Percentiles rank a stretch among this genome's conserved stretches.
phyloP scores from a whole-genome alignment of 2,329 filamentous ascomycete genomes.

The Clarireedia monteithiana region DNA sequence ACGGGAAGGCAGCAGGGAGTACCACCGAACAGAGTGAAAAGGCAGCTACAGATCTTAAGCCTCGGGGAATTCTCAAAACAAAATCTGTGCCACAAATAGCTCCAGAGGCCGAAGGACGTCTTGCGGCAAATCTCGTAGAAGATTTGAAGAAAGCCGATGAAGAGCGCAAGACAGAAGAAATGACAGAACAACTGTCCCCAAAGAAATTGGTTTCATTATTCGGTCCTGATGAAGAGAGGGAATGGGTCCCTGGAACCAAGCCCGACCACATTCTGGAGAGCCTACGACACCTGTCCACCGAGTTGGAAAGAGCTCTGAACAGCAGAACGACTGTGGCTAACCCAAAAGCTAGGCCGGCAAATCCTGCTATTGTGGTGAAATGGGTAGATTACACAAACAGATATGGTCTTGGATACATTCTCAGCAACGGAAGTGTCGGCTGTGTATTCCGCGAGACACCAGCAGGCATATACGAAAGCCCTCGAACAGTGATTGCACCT shows the following conservation, averaged over 20 bases:
- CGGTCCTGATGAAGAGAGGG: constrained; percentile 43
- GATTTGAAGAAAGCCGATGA: constrained; percentile 19
- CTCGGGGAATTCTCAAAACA: constrained; percentile 13
- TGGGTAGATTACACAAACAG: constrained; percentile 90
- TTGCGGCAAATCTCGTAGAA: constrained; percentile 25
- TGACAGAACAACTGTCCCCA: constrained; percentile 34
- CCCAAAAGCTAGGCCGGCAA: constrained; percentile 43
- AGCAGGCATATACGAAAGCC: constrained; percentile 39
- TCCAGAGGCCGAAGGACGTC: constrained; percentile 25
- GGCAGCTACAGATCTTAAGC: constrained; percentile 10
- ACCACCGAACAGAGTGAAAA: not conserved
- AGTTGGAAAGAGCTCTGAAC: constrained; percentile 56
- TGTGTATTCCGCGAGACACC: constrained; percentile 52
- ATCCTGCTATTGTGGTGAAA: constrained; percentile 62
- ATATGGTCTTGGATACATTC: constrained; percentile 75
- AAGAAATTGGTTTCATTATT: constrained; percentile 37
- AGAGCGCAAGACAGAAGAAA: constrained; percentile 16
- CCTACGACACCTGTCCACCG: constrained; percentile 47
- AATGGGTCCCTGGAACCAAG: constrained; percentile 43
- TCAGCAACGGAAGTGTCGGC: constrained; percentile 74
- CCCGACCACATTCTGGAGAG: constrained; percentile 51
- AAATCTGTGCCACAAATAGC: constrained; percentile 15
- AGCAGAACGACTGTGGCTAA: constrained; percentile 55
- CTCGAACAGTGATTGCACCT: constrained; percentile 51
- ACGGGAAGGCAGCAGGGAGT: constrained; percentile 1